Evolutionary conservation across 805 yeast genomes (phyloP), one percentile per base, ranked within the genome.

Genomic region (Cyberlindnera sargentensis): DNA sequence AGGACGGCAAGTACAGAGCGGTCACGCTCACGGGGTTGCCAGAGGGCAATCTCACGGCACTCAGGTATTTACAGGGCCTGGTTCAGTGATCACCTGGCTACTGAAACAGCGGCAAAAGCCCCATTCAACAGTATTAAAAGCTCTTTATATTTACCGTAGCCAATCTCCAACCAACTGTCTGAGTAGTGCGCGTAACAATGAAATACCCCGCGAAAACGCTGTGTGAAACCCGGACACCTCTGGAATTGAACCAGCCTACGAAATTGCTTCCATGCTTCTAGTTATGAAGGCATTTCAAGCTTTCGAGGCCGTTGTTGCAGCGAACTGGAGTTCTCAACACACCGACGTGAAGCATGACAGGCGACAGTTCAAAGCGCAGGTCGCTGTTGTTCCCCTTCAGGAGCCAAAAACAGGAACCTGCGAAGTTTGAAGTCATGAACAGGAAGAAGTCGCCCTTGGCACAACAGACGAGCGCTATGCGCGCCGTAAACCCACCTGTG

Each of bases 401-500:
- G 9, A 4, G 46, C 3, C 43, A 48, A 46, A 51, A 53, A 38
- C 45, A 43, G 6, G 52, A 48, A 37, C 37, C 50, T 5, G 23
- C 35, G 24, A 56, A 55, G 45, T 53, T 55, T 24, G 61, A 57
- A 27, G 61, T 56, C 3, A 48, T 55, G 25, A 57, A 55, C 42
- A 41, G 61, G 27, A 57, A 55, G 49, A 53, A 51, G 35, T 50
- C 53, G 1, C 60, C 60, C 3, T 34, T 38, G 23, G 23, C 41
- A 8, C 41, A 38, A n/a, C 35, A 31, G 25, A 28, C 23, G 27
- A 29, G n/a, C 26, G 20, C 20, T 15, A 15, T 15, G 20, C 20
- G 20, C 20, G 20, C 20, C n/a, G 7, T 32, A 32, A 32, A 8
- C 2, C 15, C 34, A 9, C 6, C 34, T 6, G 36, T 20, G 26